Evolutionary conservation across 225 moss, liverwort and hornwort species (phyloP).

Genomic region (Pseudoscleropodium purum): DNA sequence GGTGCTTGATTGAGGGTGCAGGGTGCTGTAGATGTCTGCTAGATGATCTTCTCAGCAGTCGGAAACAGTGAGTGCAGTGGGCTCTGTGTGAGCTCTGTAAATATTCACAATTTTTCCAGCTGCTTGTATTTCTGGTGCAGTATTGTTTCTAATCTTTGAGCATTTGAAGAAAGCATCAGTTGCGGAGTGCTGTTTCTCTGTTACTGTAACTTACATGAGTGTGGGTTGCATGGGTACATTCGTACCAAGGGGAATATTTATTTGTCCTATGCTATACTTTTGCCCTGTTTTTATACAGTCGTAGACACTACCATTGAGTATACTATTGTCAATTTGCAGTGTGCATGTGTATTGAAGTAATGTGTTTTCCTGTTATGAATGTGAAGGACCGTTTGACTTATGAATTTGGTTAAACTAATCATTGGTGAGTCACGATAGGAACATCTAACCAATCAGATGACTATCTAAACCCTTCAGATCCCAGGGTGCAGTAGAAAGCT

Average conservation of each 20-base stretch:
- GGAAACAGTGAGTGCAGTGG: neutral
- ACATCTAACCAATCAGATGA: neutral
- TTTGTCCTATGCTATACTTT: neutral
- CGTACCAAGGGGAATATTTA: too few species aligned
- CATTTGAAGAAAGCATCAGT: neutral
- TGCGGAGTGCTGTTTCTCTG: neutral
- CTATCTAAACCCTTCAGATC: neutral
- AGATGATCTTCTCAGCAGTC: neutral
- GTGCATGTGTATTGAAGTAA: neutral
- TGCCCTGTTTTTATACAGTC: neutral
- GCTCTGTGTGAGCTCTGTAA: conserved; percentile 17
- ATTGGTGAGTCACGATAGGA: neutral
- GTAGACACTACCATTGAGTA: neutral
- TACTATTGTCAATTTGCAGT: neutral
- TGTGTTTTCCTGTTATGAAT: neutral
- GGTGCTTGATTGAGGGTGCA: neutral
- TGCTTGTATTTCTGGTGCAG: conserved; percentile 6
- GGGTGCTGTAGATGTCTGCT: neutral
- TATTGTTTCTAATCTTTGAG: neutral
- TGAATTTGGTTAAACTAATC: neutral
- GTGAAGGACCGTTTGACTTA: neutral
- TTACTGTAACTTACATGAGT: neutral
- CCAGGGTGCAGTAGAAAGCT: neutral
- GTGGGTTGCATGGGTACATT: neutral
- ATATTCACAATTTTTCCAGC: conserved; percentile 20